phyloP scores from a whole-genome alignment of 495 filamentous ascomycete genomes.

The Collariella sp. region DNA sequence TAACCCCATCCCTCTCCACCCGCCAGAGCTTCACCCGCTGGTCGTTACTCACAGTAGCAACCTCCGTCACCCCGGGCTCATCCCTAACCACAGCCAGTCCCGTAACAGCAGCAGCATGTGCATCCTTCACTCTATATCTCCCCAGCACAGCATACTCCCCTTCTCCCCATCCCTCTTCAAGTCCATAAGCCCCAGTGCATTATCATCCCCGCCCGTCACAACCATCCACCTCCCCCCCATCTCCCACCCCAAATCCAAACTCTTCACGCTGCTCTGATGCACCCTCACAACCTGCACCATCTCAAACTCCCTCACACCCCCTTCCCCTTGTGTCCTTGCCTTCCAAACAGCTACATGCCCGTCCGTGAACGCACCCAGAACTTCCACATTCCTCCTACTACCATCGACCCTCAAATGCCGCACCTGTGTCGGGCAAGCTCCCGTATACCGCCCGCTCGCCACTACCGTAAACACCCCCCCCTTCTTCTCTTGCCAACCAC shows the following conservation, averaged over 20 bases:
- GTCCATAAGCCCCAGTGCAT: constrained; percentile 56
- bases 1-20: constrained; percentile 5
- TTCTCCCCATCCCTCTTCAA: constrained; percentile 17
- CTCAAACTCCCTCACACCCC: neutral
- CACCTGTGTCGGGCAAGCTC: constrained; percentile 69
- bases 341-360: constrained; percentile 37
- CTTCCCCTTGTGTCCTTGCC: neutral
- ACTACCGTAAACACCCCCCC: constrained; percentile 47
- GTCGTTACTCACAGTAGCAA: constrained; percentile 67
- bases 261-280: constrained; percentile 72
- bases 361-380: constrained; percentile 44
- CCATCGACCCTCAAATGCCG: constrained; percentile 36
- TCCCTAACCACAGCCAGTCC: constrained; percentile 42
- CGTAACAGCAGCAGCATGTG: constrained; percentile 76
- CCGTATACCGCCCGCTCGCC: constrained; percentile 56
- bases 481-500: too few species aligned
- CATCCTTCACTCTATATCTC: constrained; percentile 54
- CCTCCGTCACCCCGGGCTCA: constrained; percentile 10
- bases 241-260: constrained; percentile 33
- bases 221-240: constrained; percentile 36
- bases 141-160: constrained; percentile 16
- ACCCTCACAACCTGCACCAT: constrained; percentile 33
- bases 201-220: constrained; percentile 78
- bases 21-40: constrained; percentile 75
- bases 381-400: constrained; percentile 37